phyloP scores from a whole-genome alignment of 257 asterid species.

The Linderniella brevidens region DNA sequence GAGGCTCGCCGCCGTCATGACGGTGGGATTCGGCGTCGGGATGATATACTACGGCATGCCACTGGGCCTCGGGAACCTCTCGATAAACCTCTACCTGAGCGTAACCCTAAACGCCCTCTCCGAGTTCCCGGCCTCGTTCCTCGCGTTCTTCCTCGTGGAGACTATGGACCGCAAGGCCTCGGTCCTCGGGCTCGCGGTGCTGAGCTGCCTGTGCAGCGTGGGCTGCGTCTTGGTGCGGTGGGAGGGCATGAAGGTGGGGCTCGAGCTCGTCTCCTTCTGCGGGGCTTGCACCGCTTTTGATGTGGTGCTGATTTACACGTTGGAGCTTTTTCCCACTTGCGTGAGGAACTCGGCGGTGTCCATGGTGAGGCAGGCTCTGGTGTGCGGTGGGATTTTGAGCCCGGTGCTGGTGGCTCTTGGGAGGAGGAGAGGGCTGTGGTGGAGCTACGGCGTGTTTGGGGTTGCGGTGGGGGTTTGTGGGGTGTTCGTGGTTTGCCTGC shows the following conservation, averaged over 20 bases:
- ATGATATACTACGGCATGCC: constrained; percentile 29
- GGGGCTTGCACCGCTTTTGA: constrained; percentile 9
- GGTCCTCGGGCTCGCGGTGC: constrained; percentile 12
- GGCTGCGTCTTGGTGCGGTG: constrained; percentile 7
- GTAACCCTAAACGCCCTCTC: constrained; percentile 17
- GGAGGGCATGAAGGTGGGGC: constrained; percentile 13
- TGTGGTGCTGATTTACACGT: constrained; percentile 9
- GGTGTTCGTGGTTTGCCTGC: constrained; percentile 13
- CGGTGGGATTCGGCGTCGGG: constrained; percentile 24
- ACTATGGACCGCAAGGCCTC: constrained; percentile 17
- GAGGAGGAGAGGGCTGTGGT: constrained; percentile 4
- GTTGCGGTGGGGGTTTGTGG: constrained; percentile 8
- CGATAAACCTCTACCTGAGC: constrained; percentile 20
- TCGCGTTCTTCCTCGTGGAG: constrained; percentile 12
- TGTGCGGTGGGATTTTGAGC: constrained; percentile 16
- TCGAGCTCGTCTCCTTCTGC: constrained; percentile 13
- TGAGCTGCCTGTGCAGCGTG: constrained; percentile 18
- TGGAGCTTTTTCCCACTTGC: constrained; percentile 23
- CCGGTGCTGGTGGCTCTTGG: constrained; percentile 17
- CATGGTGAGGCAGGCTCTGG: constrained; percentile 14
- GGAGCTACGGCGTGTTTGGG: constrained; percentile 16
- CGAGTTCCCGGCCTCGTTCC: constrained; percentile 19
- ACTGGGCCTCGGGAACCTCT: constrained; percentile 22
- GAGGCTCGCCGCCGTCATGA: not conserved
- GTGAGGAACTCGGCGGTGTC: constrained; percentile 22